A percentile compares a stretch with the other conserved stretches of the same genome.
Conservation (phyloP, 163 green algal species). For the Scenedesmus sp. region DNA sequence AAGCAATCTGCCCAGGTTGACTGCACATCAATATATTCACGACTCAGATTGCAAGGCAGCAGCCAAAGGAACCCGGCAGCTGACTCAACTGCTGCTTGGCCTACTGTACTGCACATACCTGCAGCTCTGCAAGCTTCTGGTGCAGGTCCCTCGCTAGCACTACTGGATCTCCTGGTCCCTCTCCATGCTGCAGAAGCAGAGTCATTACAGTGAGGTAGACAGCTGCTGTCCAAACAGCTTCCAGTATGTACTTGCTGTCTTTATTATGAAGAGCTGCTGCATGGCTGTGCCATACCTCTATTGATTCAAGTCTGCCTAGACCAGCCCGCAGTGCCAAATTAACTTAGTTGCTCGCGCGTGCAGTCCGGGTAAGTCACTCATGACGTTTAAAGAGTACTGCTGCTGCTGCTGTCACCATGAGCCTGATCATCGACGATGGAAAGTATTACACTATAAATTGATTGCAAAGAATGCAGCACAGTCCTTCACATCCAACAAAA, state of each 20-base stretch:
- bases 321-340: slow-evolving; percentile 78
- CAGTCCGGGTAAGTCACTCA: slow-evolving; percentile 72
- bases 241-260: background rate
- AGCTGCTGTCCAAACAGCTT: background rate
- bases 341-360: slow-evolving; percentile 79
- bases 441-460: background rate
- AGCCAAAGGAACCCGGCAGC: background rate
- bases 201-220: background rate
- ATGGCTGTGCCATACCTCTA: slow-evolving; percentile 57
- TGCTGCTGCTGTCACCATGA: background rate
- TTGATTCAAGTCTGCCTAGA: slow-evolving; percentile 78
- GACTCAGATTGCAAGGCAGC: background rate
- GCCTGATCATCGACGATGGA: background rate
- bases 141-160: slow-evolving; percentile 65
- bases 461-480: background rate
- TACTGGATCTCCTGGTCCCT: slow-evolving; percentile 42
- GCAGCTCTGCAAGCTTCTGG: slow-evolving; percentile 72
- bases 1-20: no score
- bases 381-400: background rate
- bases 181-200: slow-evolving; percentile 33
- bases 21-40: background rate
- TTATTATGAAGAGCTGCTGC: background rate
- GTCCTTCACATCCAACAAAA: background rate
- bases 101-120: slow-evolving; percentile 46
- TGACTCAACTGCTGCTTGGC: background rate